Base-by-base conservation (phyloP, 805 yeast species). In the Huiozyma sinensis region DNA sequence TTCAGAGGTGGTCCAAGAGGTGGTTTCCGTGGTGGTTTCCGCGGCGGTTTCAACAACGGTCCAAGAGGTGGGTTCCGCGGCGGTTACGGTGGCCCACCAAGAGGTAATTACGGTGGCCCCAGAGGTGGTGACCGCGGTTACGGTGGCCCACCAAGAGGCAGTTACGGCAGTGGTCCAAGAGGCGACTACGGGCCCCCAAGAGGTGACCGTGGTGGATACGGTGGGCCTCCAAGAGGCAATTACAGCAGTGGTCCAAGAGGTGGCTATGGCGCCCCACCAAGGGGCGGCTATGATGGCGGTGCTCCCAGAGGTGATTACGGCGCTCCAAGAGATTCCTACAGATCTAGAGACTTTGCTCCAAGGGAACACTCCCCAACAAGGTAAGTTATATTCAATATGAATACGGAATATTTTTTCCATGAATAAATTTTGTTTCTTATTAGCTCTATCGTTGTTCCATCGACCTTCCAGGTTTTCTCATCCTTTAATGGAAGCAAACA, bases 351-450 rank as follows among this genome's bases (percentile, higher is more conserved):
- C 8, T 60, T 58, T 39, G 51, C 51, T 33, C 58, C 65, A 45
- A 73, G 83, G 62, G 83, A 79, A 63, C 80, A 87, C 75, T 80
- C 88, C 48, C 87, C 88, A 66, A 73, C 82, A 51, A 79, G 86
- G 69, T 80, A 77, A 64, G 77, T 17, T 17, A 17, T 17, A 17
- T 17, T 17, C 24, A 17, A 4, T 17, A 17, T 17, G 24, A 17
- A 17, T 17, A 17, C 24, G 24, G 24, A 17, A 17, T 17, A 17
- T 17, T 17, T 17, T 17, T 17, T 17, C 24, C 24, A 17, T 17
- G 24, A 17, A 17, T 17, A 17, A 17, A 17, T 17, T 17, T 17
- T 17, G 24, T 17, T 17, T 17, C 24, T 17, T 17, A 17, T 17
- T 17, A 17, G 24, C 24, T 17, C 24, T 17, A 17, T 17, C 24